Percentiles rank a stretch among this genome's conserved stretches.
phyloP scores from a whole-genome alignment of 805 yeast species.

The Saturnispora saitoi region DNA sequence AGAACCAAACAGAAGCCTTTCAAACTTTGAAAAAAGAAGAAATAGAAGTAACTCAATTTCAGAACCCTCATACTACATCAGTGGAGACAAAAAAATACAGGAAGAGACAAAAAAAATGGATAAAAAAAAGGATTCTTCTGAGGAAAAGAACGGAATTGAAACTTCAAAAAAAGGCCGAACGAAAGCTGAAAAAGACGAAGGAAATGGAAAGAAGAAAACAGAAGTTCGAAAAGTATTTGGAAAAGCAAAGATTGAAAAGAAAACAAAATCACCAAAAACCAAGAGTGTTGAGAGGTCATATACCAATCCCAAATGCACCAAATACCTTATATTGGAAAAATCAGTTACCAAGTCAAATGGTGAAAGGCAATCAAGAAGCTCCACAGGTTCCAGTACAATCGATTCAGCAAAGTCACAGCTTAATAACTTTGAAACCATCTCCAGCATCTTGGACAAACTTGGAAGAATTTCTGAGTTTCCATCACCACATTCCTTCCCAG shows the following conservation, averaged over 20 bases:
- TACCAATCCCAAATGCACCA: neutral
- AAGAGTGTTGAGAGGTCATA: neutral
- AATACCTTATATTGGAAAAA: neutral
- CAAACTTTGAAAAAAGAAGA: neutral
- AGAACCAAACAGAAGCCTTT: neutral
- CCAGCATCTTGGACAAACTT: neutral
- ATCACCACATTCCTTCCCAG: neutral
- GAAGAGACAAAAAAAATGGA: neutral
- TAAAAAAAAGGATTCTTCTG: neutral
- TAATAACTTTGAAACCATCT: neutral
- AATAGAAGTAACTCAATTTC: neutral
- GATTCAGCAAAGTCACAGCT: neutral
- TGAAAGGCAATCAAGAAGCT: neutral
- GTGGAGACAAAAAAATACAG: neutral
- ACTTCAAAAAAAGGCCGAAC: neutral
- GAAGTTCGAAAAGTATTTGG: neutral
- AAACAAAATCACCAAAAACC: neutral
- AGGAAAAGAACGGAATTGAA: neutral
- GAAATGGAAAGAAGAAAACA: neutral
- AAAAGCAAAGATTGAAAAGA: neutral
- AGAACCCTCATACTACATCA: neutral
- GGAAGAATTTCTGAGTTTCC: constrained; percentile 2
- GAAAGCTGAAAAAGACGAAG: neutral
- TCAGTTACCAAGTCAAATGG: neutral
- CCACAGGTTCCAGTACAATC: neutral